Conservation (phyloP, 169 alveolate species). For the Babesia divergens region DNA sequence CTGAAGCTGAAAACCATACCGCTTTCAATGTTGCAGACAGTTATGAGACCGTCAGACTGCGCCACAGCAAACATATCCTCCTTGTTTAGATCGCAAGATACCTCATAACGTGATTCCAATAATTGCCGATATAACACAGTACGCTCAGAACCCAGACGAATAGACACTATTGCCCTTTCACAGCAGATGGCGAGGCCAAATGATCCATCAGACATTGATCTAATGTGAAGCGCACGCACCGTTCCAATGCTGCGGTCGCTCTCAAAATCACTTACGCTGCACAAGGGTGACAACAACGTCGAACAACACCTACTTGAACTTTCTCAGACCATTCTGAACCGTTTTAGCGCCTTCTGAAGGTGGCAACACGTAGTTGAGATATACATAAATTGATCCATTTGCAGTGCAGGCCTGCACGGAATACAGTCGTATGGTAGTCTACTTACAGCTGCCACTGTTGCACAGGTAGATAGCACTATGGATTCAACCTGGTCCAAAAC, state of each 20-base stretch:
- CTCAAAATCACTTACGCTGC: background rate
- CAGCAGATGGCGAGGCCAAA: conserved; percentile 18
- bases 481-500: conserved; percentile 5
- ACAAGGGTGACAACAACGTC: background rate
- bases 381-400: background rate
- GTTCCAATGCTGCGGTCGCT: background rate
- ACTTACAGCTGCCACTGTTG: conserved; percentile 35
- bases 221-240: conserved; percentile 8
- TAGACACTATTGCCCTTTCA: background rate
- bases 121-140: background rate
- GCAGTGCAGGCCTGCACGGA: conserved; percentile 5
- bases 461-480: conserved; percentile 30
- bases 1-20: background rate
- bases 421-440: background rate
- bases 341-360: background rate
- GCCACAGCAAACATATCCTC: conserved; percentile 2
- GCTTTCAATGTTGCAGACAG: conserved; percentile 9
- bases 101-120: conserved; percentile 5
- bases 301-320: background rate
- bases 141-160: background rate
- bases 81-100: conserved; percentile 9
- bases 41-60: conserved; percentile 4
- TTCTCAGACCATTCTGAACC: background rate
- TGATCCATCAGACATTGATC: background rate
- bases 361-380: conserved; percentile 19